Conservation (phyloP, 441 rosid genomes). For the Capsella rubella region DNA sequence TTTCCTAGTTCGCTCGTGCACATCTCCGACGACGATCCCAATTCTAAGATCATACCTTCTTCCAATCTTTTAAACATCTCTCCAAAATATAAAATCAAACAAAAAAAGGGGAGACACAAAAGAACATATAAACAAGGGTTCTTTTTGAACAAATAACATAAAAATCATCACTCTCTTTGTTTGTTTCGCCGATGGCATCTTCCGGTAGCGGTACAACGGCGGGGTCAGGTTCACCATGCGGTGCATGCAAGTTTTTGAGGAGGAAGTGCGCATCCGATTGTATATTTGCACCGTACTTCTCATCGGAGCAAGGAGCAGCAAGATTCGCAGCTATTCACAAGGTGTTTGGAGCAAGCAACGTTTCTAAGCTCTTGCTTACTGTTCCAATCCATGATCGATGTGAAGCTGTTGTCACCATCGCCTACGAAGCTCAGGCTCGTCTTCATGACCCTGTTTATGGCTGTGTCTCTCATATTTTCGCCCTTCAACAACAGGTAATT, state of each 20-base stretch:
- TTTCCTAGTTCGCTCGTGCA: conserved; percentile 83
- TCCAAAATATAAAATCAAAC: neutral
- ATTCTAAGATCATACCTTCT: conserved; percentile 36
- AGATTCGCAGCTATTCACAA: conserved; percentile 92
- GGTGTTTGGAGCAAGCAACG: conserved; percentile 95
- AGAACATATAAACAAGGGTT: conserved; percentile 8
- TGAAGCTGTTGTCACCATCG: conserved; percentile 91
- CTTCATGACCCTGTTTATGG: conserved; percentile 94
- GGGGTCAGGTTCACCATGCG: conserved; percentile 79
- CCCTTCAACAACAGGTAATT: conserved; percentile 90
- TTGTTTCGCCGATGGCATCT: conserved; percentile 54
- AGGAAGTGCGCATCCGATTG: conserved; percentile 91
- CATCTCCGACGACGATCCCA: conserved; percentile 40
- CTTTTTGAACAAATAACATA: conserved; percentile 7
- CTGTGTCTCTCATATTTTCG: conserved; percentile 85
- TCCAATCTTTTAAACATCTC: conserved; percentile 27
- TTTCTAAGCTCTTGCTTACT: conserved; percentile 77
- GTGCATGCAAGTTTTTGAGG: conserved; percentile 93
- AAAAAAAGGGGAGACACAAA: neutral
- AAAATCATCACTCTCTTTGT: neutral
- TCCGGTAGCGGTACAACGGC: conserved; percentile 44
- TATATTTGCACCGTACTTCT: conserved; percentile 88
- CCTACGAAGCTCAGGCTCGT: conserved; percentile 96
- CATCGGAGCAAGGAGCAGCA: conserved; percentile 89
- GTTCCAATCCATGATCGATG: conserved; percentile 84